Conservation (phyloP, 257 asterid species). For the Gentiana straminea region DNA sequence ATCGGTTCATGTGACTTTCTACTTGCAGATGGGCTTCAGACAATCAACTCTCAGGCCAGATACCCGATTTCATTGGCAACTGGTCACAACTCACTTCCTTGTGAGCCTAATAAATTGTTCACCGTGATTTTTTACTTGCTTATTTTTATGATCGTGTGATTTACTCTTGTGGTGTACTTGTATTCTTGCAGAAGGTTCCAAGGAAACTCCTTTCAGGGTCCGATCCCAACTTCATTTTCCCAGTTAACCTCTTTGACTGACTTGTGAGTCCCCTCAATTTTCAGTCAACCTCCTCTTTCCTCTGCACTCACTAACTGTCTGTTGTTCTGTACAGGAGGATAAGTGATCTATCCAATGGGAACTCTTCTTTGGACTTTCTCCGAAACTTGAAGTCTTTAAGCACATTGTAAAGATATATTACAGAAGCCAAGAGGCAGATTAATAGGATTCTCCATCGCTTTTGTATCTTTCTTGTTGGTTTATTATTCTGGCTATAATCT, state of each 20-base stretch:
- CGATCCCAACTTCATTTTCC: conserved; percentile 61
- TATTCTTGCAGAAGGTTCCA: conserved; percentile 49
- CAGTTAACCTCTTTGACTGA: conserved; percentile 46
- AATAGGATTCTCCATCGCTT: conserved; percentile 1
- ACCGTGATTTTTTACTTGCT: background rate
- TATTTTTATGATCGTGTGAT: conserved; percentile 6
- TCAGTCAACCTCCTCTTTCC: conserved; percentile 1
- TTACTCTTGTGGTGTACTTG: background rate
- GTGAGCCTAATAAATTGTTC: conserved; percentile 27
- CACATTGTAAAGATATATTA: conserved; percentile 42
- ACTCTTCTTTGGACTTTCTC: conserved; percentile 58
- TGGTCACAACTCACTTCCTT: conserved; percentile 39
- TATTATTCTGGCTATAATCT: conserved; percentile 2
- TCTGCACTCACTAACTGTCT: conserved; percentile 1
- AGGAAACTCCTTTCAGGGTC: conserved; percentile 72
- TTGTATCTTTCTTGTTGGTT: background rate
- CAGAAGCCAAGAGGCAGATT: conserved; percentile 3
- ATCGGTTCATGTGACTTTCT: conserved; percentile 5
- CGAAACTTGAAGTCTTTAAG: conserved; percentile 33
- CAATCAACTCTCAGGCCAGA: conserved; percentile 48
- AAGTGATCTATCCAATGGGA: conserved; percentile 63
- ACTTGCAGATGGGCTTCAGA: conserved; percentile 59
- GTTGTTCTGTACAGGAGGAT: conserved; percentile 47
- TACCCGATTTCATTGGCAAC: conserved; percentile 69
- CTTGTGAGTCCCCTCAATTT: conserved; percentile 33